Base-by-base conservation (phyloP, 257 asterid genomes). In the Capsicum rhomboideum region DNA sequence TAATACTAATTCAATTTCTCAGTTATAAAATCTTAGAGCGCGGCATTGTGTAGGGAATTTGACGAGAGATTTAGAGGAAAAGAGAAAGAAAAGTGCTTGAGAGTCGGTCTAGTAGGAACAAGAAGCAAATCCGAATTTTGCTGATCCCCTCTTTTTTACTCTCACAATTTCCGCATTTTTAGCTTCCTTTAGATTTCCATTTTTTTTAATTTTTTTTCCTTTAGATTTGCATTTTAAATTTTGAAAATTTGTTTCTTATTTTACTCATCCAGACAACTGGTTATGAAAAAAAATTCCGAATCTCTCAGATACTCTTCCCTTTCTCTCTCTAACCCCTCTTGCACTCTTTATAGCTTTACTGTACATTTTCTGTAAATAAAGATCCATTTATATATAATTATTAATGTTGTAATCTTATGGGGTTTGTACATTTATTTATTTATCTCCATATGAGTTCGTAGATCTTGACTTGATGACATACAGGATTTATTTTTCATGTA, bases 151-250 rank as follows among this genome's bases (percentile, higher is more conserved):
- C n/a, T n/a, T n/a, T n/a, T n/a, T n/a, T n/a, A n/a, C n/a, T n/a
- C n/a, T 67, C 26, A 67, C 50, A 37, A 37, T 4, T 18, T 12
- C 86, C 84, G 85, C 91, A 80, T 90, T 88, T 86, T 6, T n/a
- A 42, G 79, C 55, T 71, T 23, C 34, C n/a, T 71, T 42, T 42
- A 42, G 79, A 71, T 71, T 71, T 71, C 34, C 54, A 69, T 23
- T 69, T 69, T 85, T 86, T n/a, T n/a, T n/a, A n/a, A 85, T 93
- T 82, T 34, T 87, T 92, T 83, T 31, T 4, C 37, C 87, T 83
- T 84, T 92, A 92, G 97, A 92, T 92, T 91, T 91, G 89, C 88
- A 89, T 80, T 86, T 77, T n/a, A n/a, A n/a, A n/a, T n/a, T n/a
- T n/a, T n/a, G n/a, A n/a, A n/a, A n/a, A n/a, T n/a, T n/a, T n/a